These are phyloP conservation scores for Hypoxylon intermedium DNA, from an alignment of 495 filamentous ascomycete genomes.

Conservation along the genomic window DNA sequence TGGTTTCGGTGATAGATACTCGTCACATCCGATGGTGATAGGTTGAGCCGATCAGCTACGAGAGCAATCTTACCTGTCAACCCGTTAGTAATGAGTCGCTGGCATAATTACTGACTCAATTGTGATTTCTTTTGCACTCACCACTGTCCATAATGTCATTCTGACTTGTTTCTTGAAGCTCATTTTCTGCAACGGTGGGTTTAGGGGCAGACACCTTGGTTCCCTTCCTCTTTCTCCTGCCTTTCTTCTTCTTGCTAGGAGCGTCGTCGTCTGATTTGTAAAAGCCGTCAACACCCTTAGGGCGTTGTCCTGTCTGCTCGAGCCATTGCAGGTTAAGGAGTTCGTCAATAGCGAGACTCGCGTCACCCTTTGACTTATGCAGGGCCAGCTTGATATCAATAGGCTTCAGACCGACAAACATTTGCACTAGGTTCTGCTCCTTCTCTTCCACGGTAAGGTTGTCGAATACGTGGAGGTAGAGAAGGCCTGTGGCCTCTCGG, in stretches of 20 bases:
- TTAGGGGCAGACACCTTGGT: slow-evolving; percentile 7
- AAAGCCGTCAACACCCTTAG: slow-evolving; percentile 84
- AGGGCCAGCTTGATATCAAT: slow-evolving; percentile 71
- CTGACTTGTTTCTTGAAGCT: slow-evolving; percentile 11
- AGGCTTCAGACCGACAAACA: slow-evolving; percentile 71
- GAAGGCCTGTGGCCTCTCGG: slow-evolving; percentile 6
- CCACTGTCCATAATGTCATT: slow-evolving; percentile 18
- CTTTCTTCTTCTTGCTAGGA: slow-evolving; percentile 54
- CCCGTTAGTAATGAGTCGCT: slow-evolving; percentile 9
- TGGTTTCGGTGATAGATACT: slow-evolving; percentile 33
- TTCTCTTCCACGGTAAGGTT: slow-evolving; percentile 64
- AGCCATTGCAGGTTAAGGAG: slow-evolving; percentile 79
- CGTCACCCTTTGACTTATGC: slow-evolving; percentile 67
- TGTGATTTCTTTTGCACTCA: slow-evolving; percentile 4
- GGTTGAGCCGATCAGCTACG: slow-evolving; percentile 32
- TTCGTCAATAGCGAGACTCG: slow-evolving; percentile 77
- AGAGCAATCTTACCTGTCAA: slow-evolving; percentile 33
- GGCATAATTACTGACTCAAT: not conserved
- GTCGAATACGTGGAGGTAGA: slow-evolving; percentile 48
- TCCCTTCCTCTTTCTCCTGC: slow-evolving; percentile 31
- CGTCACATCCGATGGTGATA: slow-evolving; percentile 29
- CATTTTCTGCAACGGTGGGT: slow-evolving; percentile 7
- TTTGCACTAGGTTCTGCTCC: slow-evolving; percentile 61
- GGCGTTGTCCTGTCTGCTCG: slow-evolving; percentile 62
- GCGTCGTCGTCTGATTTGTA: slow-evolving; percentile 53